Base-by-base conservation (phyloP, 108 stramenopile species). In the Pseudonitzschia multistriata region DNA sequence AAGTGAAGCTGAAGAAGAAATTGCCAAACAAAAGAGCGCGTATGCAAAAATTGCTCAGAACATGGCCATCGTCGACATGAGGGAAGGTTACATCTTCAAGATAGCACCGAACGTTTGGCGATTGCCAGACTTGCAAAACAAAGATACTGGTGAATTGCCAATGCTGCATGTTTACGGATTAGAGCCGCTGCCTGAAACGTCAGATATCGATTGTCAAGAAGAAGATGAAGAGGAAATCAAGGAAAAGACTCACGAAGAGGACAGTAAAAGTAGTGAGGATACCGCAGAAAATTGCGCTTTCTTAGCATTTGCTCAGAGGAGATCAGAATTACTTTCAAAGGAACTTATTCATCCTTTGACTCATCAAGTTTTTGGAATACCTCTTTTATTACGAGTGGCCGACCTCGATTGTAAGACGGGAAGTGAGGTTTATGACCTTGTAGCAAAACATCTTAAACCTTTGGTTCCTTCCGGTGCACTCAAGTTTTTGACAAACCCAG, bases 51-150 rank as follows among this genome's bases (percentile, higher is more conserved):
- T 72, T 65, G 87, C 86, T 34, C 70, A 81, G 71, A 83, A 91
- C 66, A 81, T 94, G 82, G 89, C 89, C 24, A 79, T 90, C 25
- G 93, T 94, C 35, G 88, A 89, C 45, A 90, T 94, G 90, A 72
- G 78, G 17, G 89, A 94, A 66, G 86, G 89, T 53, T 86, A 74
- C 60, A 94, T 94, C 14, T 81, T 79, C 36, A 89, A 85, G 67
- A 89, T 95, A 39, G 83, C 87, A 54, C 90, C 94, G 86, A 86
- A 91, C 67, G 74, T 84, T n/a, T 89, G 86, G 88, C 80, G 86
- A 15, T 61, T 92, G 5, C 81, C 83, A 14, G 86, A 81, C 53
- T 75, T 92, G 15, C 79, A 88, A 48, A 81, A 89, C 66, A 85
- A 83, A 37, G 88, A 91, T 35, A 88, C 88, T 39, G 94, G 93